Evolutionary conservation across 371 early-diverging fungal genomes (phyloP).

Genomic region (Dinochytrium kinnereticum): DNA sequence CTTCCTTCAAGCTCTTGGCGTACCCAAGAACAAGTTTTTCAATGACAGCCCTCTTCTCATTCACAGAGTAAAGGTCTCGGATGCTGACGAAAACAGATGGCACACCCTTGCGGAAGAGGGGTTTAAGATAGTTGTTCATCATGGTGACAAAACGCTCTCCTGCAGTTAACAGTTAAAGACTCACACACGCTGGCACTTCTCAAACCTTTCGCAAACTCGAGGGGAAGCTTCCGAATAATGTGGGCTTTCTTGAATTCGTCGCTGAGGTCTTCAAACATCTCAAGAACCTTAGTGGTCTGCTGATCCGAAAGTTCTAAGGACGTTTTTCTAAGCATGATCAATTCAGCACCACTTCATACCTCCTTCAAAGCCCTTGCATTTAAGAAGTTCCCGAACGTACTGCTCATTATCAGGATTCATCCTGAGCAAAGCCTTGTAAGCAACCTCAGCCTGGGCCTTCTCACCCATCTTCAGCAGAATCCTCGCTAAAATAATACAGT

Average conservation of each 20-base stretch:
- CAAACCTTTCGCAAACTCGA: conserved; percentile 75
- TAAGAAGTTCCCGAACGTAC: conserved; percentile 72
- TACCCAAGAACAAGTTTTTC: conserved; percentile 70
- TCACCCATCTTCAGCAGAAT: conserved; percentile 69
- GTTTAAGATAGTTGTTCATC: conserved; percentile 69
- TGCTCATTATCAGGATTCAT: conserved; percentile 80
- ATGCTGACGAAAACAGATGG: conserved; percentile 88
- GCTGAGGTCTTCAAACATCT: conserved; percentile 66
- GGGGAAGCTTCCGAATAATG: conserved; percentile 73
- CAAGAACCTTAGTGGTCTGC: conserved; percentile 46
- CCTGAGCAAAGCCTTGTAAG: conserved; percentile 74
- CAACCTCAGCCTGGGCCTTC: conserved; percentile 72
- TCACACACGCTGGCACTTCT: neutral
- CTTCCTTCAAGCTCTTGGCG: conserved; percentile 56
- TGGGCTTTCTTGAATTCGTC: conserved; percentile 82
- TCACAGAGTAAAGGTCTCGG: conserved; percentile 72
- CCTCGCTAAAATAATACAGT: conserved; percentile 60
- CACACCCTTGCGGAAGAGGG: conserved; percentile 85
- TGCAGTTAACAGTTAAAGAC: too few species aligned
- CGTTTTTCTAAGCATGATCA: neutral
- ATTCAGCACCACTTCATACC: conserved; percentile 21
- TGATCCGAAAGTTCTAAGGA: conserved; percentile 41
- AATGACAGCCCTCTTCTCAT: conserved; percentile 69
- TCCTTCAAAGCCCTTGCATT: conserved; percentile 52
- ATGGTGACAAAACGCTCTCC: conserved; percentile 63